Percentiles rank a stretch among this genome's conserved stretches.
phyloP scores from a whole-genome alignment of 495 filamentous ascomycete species.

The Tuber microsphaerosporum region DNA sequence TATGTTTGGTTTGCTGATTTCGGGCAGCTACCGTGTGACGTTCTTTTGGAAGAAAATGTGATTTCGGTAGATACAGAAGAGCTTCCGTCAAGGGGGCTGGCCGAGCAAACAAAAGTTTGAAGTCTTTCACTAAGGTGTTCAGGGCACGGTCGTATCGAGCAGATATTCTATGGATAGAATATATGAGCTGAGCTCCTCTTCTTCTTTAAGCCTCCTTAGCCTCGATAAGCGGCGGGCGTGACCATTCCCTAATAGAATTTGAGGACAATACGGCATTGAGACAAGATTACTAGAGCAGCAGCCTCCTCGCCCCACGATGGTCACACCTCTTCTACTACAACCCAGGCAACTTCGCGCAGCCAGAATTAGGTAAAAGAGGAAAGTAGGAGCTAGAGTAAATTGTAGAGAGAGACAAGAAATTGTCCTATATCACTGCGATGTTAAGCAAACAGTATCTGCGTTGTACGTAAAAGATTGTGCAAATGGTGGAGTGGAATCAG shows the following conservation, averaged over 20 bases:
- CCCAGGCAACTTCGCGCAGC: not conserved
- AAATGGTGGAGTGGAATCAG: not conserved
- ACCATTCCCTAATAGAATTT: not conserved
- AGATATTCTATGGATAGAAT: not conserved
- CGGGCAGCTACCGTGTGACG: not conserved
- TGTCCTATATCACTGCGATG: no score
- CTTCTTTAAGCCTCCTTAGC: not conserved
- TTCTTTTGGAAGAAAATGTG: not conserved
- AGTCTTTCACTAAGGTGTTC: not conserved
- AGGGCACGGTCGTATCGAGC: not conserved
- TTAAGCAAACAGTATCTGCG: not conserved
- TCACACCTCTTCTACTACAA: not conserved
- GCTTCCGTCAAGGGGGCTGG: not conserved
- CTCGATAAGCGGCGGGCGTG: not conserved
- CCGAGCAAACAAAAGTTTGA: not conserved
- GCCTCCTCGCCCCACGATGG: not conserved
- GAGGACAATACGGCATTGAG: not conserved
- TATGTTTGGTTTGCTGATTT: conserved; percentile 4
- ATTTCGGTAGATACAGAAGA: not conserved
- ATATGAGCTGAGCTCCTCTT: not conserved
- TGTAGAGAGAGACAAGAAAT: not conserved
- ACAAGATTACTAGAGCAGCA: not conserved
- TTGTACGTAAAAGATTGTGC: not conserved
- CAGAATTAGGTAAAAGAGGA: not conserved
- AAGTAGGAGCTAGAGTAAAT: not conserved